Evolutionary conservation across 129 eudicot species (phyloP).

Genomic region (Flaveria brownii): DNA sequence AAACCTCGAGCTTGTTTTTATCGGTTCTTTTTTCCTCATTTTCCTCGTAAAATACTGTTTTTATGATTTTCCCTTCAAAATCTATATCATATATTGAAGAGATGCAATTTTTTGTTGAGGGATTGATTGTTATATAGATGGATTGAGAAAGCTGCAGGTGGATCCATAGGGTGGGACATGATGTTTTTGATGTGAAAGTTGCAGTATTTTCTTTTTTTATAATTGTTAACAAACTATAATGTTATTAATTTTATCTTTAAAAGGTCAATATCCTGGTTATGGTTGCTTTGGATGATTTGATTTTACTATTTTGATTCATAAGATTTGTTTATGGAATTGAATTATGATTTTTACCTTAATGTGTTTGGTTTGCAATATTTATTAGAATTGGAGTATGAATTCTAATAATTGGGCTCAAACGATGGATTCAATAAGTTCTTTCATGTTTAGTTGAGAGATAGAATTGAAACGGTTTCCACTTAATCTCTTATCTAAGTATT

Average conservation of each 20-base stretch:
- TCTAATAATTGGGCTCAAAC: no score
- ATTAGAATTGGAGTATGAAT: no score
- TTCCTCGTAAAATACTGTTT: neutral
- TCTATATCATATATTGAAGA: neutral
- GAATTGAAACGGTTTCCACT: no score
- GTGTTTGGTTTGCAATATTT: no score
- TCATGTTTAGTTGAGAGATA: no score
- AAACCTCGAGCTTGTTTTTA: neutral
- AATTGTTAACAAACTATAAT: neutral
- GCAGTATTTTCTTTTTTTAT: neutral
- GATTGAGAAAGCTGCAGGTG: conserved; percentile 23
- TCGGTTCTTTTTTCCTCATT: conserved; percentile 4
- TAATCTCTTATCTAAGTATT: no score
- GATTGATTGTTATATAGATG: conserved; percentile 28
- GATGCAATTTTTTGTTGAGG: neutral
- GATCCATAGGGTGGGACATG: conserved; percentile 16
- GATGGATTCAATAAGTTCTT: no score
- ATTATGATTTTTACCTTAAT: no score
- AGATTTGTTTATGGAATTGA: neutral
- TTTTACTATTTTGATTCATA: neutral
- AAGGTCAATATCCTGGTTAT: neutral
- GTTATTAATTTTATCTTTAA: neutral
- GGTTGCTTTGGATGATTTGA: neutral
- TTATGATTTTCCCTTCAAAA: neutral
- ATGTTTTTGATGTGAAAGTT: conserved; percentile 4